Base-by-base conservation (phyloP, 768 basidiomycete genomes). In the Leccinum barrowsii region DNA sequence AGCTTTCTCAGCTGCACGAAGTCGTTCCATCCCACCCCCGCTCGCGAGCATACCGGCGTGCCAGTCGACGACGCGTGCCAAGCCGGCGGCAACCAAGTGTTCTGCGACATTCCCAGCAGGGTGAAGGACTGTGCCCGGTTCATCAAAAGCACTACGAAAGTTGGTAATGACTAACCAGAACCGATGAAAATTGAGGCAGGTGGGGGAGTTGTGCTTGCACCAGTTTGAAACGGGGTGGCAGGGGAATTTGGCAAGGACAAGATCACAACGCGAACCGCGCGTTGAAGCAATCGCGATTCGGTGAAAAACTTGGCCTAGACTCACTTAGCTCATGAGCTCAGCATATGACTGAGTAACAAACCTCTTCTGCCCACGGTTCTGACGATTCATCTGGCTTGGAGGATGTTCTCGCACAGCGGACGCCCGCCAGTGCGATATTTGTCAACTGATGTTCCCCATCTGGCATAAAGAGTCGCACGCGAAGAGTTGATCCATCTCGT, bases 101-200 rank as follows among this genome's bases (percentile, higher is more conserved):
- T 96, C 92, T 12, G 94, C 94, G 24, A 99, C 88, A 73, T 97
- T 97, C 32, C 96, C 96, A 17, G 87, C 91, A 8, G 96, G 94
- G 70, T 98, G 96, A 44, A 91, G 75, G 12, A 92, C 89, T 91
- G 48, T 2, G 30, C 8, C 46, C 40, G 1, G 21, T 34, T 50
- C 15, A 4, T 50, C 42, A 37, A 57, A 50, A 30, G 21, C 13
- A n/a, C 10, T n/a, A 32, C 47, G 3, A 40, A 40, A 19, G 50
- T 7, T 54, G 55, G 60, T 17, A 44, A 48, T 12, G 24, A 73
- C 82, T 55, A 35, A 84, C 89, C 87, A 57, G 84, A 86, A 58
- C 94, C 96, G 68, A 99, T 97, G 75, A 94, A 95, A 56, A 94
- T 83, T 53, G 85, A 90, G 7, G 89, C 89, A 22, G 90, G 79